Evolutionary conservation across 192 early-diverging fungal genomes (phyloP), one percentile per base, ranked within the genome.

Genomic region (Entomortierella beljakovae): DNA sequence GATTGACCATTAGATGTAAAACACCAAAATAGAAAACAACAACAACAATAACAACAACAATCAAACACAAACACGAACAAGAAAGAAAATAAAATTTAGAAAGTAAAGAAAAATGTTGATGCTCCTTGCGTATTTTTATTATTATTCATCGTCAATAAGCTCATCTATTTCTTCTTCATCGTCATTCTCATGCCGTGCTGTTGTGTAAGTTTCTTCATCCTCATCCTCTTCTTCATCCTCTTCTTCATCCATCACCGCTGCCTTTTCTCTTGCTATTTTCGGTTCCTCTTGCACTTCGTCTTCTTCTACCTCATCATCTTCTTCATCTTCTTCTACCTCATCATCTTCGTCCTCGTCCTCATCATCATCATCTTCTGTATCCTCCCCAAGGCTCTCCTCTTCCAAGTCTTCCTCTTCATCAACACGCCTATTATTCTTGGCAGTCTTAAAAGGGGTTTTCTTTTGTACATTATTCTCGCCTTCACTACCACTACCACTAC

Each of bases 341-440:
- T 59, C 68, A 1, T 60, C 68, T 6, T 59, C 55, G 49, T 64
- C 70, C 5, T 59, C 62, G 7, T 64, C 63, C 35, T 73, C 49
- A 3, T 48, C 57, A 16, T 68, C 65, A 34, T 68, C 65, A 6
- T 58, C 65, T 1, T 50, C 54, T 15, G 32, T 50, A 10, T 68
- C 65, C 7, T 68, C 65, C 4, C 56, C 65, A 25, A 48, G 29
- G 35, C 52, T 56, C 32, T 70, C 68, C 18, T 69, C 57, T 7
- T 46, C 67, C 37, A 61, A 48, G 26, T 48, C 59, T 20, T 29
- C 34, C 33, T 64, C 60, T 2, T 63, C 60, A 7, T 43, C 53
- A 0, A 42, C 22, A 7, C 20, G 8, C 28, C 16, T n/a, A 29
- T 58, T 31, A 32, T 64, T 57, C 56, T 55, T 52, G 16, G 49